Evolutionary conservation across 1,284 basidiomycete species (phyloP).

Genomic region (Meripilus lineatus): DNA sequence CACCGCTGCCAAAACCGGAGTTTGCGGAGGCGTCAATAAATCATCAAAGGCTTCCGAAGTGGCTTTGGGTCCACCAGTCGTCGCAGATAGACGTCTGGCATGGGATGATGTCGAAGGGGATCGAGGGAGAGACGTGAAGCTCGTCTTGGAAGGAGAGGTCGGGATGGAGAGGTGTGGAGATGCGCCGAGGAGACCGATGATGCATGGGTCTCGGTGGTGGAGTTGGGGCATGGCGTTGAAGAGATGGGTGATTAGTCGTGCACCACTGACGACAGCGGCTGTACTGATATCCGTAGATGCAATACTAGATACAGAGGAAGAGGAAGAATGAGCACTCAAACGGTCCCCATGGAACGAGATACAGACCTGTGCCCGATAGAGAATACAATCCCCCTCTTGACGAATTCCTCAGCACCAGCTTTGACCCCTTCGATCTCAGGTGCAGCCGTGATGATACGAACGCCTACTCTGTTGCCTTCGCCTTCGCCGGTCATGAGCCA

Average conservation of each 20-base stretch:
- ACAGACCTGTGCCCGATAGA: constrained; percentile 83
- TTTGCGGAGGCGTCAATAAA: constrained; percentile 54
- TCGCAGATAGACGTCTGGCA: constrained; percentile 18
- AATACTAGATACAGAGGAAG: constrained; percentile 34
- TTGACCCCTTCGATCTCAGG: constrained; percentile 84
- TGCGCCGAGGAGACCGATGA: constrained; percentile 83
- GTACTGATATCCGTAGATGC: constrained; percentile 66
- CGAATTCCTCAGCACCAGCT: constrained; percentile 57
- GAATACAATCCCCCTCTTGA: constrained; percentile 66
- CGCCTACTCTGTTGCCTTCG: constrained; percentile 43
- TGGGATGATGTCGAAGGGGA: constrained; percentile 6
- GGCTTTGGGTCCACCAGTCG: constrained; percentile 22
- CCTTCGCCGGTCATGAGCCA: constrained; percentile 50
- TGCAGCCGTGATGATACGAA: constrained; percentile 82
- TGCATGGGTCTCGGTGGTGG: constrained; percentile 80
- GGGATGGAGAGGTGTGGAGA: constrained; percentile 52
- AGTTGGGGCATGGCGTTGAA: constrained; percentile 92
- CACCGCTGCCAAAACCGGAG: constrained; percentile 34
- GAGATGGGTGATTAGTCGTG: constrained; percentile 83
- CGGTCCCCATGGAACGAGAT: constrained; percentile 2
- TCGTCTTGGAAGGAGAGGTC: constrained; percentile 17
- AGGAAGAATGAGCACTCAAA: not conserved
- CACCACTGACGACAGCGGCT: constrained; percentile 63
- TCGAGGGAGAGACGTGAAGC: constrained; percentile 16
- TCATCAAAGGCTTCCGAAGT: constrained; percentile 65